These are phyloP conservation scores for Physcomitrellopsis africana DNA, from an alignment of 225 moss, liverwort and hornwort species.

Conservation along the genomic window DNA sequence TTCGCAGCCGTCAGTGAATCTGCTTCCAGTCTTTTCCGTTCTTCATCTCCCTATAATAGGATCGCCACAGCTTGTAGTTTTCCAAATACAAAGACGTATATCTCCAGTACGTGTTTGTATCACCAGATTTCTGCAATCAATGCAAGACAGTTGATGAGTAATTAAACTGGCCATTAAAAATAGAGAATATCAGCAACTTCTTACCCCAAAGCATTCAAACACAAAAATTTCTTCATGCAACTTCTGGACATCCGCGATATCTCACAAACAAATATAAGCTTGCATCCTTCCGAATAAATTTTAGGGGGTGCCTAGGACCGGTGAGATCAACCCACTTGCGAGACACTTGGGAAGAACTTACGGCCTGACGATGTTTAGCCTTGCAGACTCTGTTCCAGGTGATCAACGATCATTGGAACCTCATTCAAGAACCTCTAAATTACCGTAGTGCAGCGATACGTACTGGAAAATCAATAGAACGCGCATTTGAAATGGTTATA, in stretches of 20 bases:
- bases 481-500: background rate
- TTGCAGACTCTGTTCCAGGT: constrained; percentile 30
- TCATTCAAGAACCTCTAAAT: constrained; percentile 13
- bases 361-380: constrained; percentile 3
- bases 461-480: constrained; percentile 32
- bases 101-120: background rate
- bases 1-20: constrained; percentile 72
- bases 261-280: background rate
- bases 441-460: constrained; percentile 16
- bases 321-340: constrained; percentile 25
- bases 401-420: constrained; percentile 1
- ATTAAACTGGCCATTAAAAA: too few species aligned
- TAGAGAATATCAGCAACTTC: too few species aligned
- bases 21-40: constrained; percentile 71
- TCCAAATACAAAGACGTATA: constrained; percentile 6
- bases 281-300: background rate
- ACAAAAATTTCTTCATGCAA: too few species aligned
- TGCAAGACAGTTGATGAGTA: too few species aligned
- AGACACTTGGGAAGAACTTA: constrained; percentile 30
- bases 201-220: too few species aligned
- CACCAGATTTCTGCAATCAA: background rate
- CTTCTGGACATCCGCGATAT: background rate
- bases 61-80: too few species aligned
- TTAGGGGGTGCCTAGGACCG: background rate
- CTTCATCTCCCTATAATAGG: constrained; percentile 59